A percentile compares a stretch with the other conserved stretches of the same genome.
phyloP scores from a whole-genome alignment of 441 rosid species.

The Euphorbia celastroides region DNA sequence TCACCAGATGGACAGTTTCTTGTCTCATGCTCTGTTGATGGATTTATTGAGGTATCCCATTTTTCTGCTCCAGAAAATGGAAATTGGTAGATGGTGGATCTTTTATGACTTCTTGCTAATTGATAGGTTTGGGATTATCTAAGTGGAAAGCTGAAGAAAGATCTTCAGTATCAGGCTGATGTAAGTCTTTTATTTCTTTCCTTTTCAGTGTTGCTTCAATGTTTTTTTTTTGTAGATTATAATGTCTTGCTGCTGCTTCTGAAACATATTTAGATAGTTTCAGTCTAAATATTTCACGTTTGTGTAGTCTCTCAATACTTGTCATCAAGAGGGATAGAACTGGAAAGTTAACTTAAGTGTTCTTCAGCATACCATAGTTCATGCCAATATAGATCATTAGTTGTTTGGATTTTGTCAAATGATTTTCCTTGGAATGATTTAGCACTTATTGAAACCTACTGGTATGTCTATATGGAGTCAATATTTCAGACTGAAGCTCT shows the following conservation, averaged over 20 bases:
- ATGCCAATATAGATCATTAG: not conserved
- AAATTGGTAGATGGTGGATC: slow-evolving; percentile 15
- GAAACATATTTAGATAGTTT: not conserved
- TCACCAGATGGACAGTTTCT: slow-evolving; percentile 99
- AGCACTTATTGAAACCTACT: not conserved
- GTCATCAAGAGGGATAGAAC: not conserved
- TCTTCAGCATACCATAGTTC: not conserved
- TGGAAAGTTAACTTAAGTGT: not conserved
- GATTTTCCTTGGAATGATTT: not conserved
- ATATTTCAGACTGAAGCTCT: not conserved
- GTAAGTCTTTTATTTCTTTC: slow-evolving; percentile 36
- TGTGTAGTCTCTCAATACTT: not conserved
- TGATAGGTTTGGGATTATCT: slow-evolving; percentile 95
- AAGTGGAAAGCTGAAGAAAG: slow-evolving; percentile 98
- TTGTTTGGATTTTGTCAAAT: not conserved
- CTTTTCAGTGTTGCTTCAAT: slow-evolving; percentile 4
- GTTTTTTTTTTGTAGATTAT: not conserved
- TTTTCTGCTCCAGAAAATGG: not conserved
- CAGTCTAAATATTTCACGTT: not conserved
- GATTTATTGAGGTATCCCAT: slow-evolving; percentile 77
- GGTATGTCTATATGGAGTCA: not conserved
- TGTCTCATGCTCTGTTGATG: slow-evolving; percentile 95
- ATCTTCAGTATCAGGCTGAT: slow-evolving; percentile 98
- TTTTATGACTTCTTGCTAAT: slow-evolving; percentile 21
- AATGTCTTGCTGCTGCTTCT: not conserved